Base-by-base conservation (phyloP, 345 rosid species). In the Populus pruinosa region DNA sequence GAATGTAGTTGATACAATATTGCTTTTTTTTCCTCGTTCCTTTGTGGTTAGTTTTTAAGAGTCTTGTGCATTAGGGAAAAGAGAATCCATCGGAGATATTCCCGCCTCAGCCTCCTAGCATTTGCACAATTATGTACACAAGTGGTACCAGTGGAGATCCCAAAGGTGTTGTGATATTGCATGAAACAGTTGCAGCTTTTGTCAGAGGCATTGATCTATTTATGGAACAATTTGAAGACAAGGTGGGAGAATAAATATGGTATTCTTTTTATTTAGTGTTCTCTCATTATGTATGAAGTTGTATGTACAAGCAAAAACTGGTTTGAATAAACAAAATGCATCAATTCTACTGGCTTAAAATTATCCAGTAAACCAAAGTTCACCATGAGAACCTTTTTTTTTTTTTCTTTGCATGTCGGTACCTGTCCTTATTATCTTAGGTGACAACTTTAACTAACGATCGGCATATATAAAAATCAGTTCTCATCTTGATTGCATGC, bases 91-190 rank as follows among this genome's bases (percentile, higher is more conserved):
- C 83, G 4, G 96, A 87, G 41, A 76, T 83, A 72, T 67, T 64
- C 6, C 91, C 90, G 3, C 99, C 99, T 59, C 90, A 83, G 82
- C 88, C 94, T 69, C 78, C 75, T 72, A 82, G 81, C 87, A 83
- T 88, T 73, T 93, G 97, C 92, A 91, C 99, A 69, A 92, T 96
- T 74, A 96, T 96, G 97, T 93, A 96, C 72, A 96, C 99, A 27
- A 96, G 99, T 21, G 99, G 99, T 63, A 93, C 99, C 79, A 96
- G 97, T 77, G 99, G 99, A 77, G 92, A 91, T 66, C 99, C 99
- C 25, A 96, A 96, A 85, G 98, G 99, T 6, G 99, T 96, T 66
- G 92, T 93, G 75, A 78, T 96, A 68, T 90, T 90, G 62, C 99
- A 96, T 76, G 97, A 96, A 87, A 89, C 90, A 16, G 80, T 93